Conservation (phyloP, 2,329 filamentous ascomycete genomes). For the Fusarium circinatum region DNA sequence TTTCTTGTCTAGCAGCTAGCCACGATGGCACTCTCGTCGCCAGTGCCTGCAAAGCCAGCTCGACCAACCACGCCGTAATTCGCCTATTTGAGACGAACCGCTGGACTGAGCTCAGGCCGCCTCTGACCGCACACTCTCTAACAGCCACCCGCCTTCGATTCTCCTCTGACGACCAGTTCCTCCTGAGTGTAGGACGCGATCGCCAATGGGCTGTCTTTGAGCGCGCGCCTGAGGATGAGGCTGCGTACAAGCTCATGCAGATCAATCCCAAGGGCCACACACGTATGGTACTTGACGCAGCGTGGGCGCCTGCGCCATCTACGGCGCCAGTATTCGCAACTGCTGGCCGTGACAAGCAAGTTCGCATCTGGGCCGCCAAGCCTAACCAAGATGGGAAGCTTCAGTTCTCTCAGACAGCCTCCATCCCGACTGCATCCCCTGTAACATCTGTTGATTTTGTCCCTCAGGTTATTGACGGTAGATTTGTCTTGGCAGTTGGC, state of each 20-base stretch:
- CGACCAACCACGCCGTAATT: constrained; percentile 93
- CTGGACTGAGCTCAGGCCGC: constrained; percentile 89
- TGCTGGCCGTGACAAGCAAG: constrained; percentile 86
- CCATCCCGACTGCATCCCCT: constrained; percentile 65
- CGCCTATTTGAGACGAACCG: constrained; percentile 85
- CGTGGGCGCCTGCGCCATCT: constrained; percentile 75
- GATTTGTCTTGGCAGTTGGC: constrained; percentile 63
- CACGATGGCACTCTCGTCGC: constrained; percentile 81
- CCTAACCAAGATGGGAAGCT: constrained; percentile 45
- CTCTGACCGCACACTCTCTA: constrained; percentile 84
- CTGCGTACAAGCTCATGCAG: constrained; percentile 66
- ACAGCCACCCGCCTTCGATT: constrained; percentile 88
- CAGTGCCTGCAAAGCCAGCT: constrained; percentile 92
- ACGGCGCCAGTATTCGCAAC: constrained; percentile 74
- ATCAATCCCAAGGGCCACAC: constrained; percentile 86
- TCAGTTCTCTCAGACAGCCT: constrained; percentile 63
- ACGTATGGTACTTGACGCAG: constrained; percentile 89
- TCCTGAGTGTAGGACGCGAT: constrained; percentile 92
- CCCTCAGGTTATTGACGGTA: constrained; percentile 45
- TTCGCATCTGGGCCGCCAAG: constrained; percentile 73
- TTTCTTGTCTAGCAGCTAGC: constrained; percentile 84
- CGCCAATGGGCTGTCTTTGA: constrained; percentile 89
- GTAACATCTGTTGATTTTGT: constrained; percentile 79
- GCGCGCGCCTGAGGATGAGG: constrained; percentile 53
- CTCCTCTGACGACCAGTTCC: constrained; percentile 74